These are phyloP conservation scores for Vigna unguiculata DNA, from an alignment of 306 rosid species.

Conservation along the genomic window DNA sequence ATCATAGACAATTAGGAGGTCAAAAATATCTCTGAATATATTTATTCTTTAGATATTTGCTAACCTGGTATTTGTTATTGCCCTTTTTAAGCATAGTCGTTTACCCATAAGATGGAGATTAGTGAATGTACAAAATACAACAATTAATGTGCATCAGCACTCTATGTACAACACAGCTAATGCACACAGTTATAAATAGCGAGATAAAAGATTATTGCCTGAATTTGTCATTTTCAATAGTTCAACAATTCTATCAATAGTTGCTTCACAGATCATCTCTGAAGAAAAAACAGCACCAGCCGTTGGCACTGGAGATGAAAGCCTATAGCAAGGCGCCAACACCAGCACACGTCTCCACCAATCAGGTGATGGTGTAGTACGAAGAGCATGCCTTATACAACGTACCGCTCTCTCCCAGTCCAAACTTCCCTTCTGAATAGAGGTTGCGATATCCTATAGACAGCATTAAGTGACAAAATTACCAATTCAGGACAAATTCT, in stretches of 20 bases:
- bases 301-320: slow-evolving; percentile 70
- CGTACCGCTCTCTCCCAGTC: slow-evolving; percentile 99
- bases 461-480: slow-evolving; percentile 43
- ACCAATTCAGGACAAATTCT: slow-evolving; percentile 33
- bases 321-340: slow-evolving; percentile 83
- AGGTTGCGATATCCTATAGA: slow-evolving; percentile 78
- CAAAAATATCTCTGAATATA: slow-evolving; percentile 3
- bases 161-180: slow-evolving; percentile 57
- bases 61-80: too few species aligned
- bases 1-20: too few species aligned
- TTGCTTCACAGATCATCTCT: slow-evolving; percentile 95
- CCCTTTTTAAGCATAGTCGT: too few species aligned
- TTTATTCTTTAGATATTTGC: too few species aligned
- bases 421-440: slow-evolving; percentile 91
- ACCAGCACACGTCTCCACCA: slow-evolving; percentile 99
- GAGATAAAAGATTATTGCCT: slow-evolving; percentile 61
- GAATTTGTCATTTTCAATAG: slow-evolving; percentile 87
- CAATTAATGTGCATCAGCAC: neutral
- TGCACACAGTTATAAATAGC: neutral
- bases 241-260: slow-evolving; percentile 91
- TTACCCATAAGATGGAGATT: too few species aligned
- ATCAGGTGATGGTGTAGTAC: slow-evolving; percentile 95
- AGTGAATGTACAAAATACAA: too few species aligned
- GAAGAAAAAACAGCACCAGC: slow-evolving; percentile 98
- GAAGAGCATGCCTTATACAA: slow-evolving; percentile 92